A percentile compares a stretch with the other conserved stretches of the same genome.
Conservation (phyloP, 192 early-diverging fungal genomes). For the Martensiomyces pterosporus region DNA sequence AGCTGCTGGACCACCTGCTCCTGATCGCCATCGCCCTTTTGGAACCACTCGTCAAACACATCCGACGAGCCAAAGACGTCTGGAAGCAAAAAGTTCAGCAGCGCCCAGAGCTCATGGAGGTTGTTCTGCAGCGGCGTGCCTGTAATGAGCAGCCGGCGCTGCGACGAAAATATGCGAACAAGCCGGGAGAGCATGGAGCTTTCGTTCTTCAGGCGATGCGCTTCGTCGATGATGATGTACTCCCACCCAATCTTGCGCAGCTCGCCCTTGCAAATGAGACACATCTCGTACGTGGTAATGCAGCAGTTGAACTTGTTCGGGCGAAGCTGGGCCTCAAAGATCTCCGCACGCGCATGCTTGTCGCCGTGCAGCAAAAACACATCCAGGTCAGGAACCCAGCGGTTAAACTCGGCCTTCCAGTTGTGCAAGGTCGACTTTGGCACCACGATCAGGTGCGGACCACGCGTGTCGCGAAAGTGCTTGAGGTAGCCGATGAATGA, state of each 20-base stretch:
- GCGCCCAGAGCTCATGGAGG: slow-evolving; percentile 96
- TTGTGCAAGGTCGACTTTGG: slow-evolving; percentile 97
- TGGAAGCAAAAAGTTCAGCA: slow-evolving; percentile 95
- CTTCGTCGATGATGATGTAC: slow-evolving; percentile 79
- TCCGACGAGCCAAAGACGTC: slow-evolving; percentile 94
- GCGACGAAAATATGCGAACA: slow-evolving; percentile 83
- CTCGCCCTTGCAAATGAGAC: slow-evolving; percentile 80
- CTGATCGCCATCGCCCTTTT: slow-evolving; percentile 48
- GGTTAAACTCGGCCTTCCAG: slow-evolving; percentile 87
- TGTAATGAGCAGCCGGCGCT: slow-evolving; percentile 86
- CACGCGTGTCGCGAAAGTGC: slow-evolving; percentile 66
- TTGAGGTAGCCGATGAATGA: slow-evolving; percentile 96
- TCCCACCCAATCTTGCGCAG: slow-evolving; percentile 76
- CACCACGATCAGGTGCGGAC: slow-evolving; percentile 93
- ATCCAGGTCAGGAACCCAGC: slow-evolving; percentile 87
- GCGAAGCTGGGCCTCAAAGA: slow-evolving; percentile 55
- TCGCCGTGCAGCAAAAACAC: slow-evolving; percentile 88
- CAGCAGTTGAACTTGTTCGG: slow-evolving; percentile 80
- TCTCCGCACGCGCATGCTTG: slow-evolving; percentile 70
- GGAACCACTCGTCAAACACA: slow-evolving; percentile 95
- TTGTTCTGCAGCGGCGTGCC: slow-evolving; percentile 98
- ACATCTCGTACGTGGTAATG: slow-evolving; percentile 97
- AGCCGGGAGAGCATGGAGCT: slow-evolving; percentile 94
- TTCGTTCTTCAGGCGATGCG: slow-evolving; percentile 84
- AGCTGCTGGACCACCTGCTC: slow-evolving; percentile 67